phyloP scores from a whole-genome alignment of 2,329 filamentous ascomycete species.

The Hypoxylon sp. region DNA sequence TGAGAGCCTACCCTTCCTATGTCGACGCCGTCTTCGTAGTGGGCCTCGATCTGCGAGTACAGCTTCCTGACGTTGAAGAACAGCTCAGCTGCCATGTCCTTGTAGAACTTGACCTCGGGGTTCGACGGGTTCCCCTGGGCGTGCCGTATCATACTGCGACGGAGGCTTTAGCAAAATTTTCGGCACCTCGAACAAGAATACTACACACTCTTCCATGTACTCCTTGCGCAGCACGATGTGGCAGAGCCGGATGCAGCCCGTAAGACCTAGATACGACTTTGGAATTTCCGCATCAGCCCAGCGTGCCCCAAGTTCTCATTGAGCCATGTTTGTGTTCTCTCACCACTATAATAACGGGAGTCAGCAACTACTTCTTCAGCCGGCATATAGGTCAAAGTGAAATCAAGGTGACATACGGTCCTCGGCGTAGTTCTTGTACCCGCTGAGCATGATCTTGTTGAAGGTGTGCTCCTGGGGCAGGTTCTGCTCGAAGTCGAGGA shows the following conservation, averaged over 20 bases:
- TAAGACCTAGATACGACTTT: conserved; percentile 63
- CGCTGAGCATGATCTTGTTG: conserved; percentile 52
- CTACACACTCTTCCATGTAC: conserved; percentile 60
- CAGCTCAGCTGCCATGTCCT: conserved; percentile 55
- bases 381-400: too few relatives aligned
- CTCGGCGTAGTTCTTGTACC: conserved; percentile 57
- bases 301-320: background rate
- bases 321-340: conserved; percentile 22
- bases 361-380: too few relatives aligned
- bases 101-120: conserved; percentile 49
- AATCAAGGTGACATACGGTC: too few relatives aligned
- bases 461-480: conserved; percentile 59
- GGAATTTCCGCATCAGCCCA: conserved; percentile 24
- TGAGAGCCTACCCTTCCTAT: conserved; percentile 61
- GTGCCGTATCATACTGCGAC: conserved; percentile 53
- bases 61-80: conserved; percentile 58
- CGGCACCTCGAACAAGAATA: background rate
- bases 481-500: conserved; percentile 58
- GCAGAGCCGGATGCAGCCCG: conserved; percentile 63
- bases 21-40: conserved; percentile 55
- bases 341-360: too few relatives aligned
- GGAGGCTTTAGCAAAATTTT: conserved; percentile 1
- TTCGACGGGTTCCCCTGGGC: conserved; percentile 50
- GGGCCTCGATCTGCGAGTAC: conserved; percentile 60
- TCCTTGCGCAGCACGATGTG: conserved; percentile 64